Conservation (phyloP, 1,284 basidiomycete species). For the Ganoderma multipileum region DNA sequence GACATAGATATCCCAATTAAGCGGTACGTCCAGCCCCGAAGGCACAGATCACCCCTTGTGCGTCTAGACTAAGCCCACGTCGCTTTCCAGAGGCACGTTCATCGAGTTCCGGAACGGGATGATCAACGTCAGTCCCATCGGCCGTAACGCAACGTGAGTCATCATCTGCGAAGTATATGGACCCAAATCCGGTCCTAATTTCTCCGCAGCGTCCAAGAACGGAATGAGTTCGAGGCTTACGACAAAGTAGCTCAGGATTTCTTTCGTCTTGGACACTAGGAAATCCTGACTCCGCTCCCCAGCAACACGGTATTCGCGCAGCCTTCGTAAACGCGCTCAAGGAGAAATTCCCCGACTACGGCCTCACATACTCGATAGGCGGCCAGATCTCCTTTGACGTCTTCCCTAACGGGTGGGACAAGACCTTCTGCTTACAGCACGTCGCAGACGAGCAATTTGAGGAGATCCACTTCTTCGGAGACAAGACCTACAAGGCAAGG, state of each 20-base stretch:
- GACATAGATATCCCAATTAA: slow-evolving; percentile 96
- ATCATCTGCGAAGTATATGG: background rate
- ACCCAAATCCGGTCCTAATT: no score
- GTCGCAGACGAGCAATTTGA: slow-evolving; percentile 88
- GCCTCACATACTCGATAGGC: slow-evolving; percentile 92
- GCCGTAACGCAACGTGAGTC: slow-evolving; percentile 90
- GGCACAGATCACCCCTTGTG: background rate
- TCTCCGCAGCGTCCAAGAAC: slow-evolving; percentile 71
- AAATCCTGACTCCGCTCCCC: background rate
- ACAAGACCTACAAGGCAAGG: slow-evolving; percentile 83
- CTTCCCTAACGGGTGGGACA: slow-evolving; percentile 96
- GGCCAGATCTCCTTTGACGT: slow-evolving; percentile 98
- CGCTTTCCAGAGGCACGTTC: slow-evolving; percentile 82
- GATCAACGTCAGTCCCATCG: slow-evolving; percentile 97
- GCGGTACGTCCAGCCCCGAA: slow-evolving; percentile 60
- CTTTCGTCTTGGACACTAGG: background rate
- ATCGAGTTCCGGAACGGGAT: slow-evolving; percentile 97
- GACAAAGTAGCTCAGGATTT: slow-evolving; percentile 64
- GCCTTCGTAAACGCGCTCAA: slow-evolving; percentile 82
- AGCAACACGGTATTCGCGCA: slow-evolving; percentile 74
- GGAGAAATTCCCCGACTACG: slow-evolving; percentile 86
- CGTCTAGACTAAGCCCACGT: background rate
- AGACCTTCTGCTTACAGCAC: slow-evolving; percentile 90
- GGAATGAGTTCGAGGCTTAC: slow-evolving; percentile 80
- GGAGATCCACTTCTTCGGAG: slow-evolving; percentile 98